Percentiles rank a stretch among this genome's conserved stretches.
phyloP scores from a whole-genome alignment of 192 early-diverging fungal species.

The Gonapodya prolifera region DNA sequence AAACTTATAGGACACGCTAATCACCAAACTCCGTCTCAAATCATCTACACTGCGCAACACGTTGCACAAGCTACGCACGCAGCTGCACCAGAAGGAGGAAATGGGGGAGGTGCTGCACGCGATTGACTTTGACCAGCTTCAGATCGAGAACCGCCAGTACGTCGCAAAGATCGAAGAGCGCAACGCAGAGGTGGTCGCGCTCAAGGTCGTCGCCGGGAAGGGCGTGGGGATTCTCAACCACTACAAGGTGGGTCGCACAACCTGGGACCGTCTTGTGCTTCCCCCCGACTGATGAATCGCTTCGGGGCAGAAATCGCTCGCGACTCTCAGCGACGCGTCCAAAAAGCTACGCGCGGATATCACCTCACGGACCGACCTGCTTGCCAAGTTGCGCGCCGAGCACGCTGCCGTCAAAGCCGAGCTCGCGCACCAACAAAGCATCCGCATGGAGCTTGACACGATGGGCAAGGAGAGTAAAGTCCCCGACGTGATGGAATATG shows the following conservation, averaged over 20 bases:
- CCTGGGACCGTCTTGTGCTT: neutral
- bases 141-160: conserved; percentile 55
- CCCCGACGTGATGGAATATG: too few species aligned
- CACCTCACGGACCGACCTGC: conserved; percentile 25
- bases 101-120: conserved; percentile 55
- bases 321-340: conserved; percentile 25
- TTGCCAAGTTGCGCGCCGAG: conserved; percentile 29
- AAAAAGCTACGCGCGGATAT: conserved; percentile 29
- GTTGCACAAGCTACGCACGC: conserved; percentile 47
- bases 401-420: conserved; percentile 25
- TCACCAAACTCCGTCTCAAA: conserved; percentile 47
- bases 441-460: too few species aligned
- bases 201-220: conserved; percentile 50
- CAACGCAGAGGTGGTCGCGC: conserved; percentile 42
- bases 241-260: conserved; percentile 27
- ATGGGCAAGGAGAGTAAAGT: too few species aligned
- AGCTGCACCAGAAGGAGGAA: conserved; percentile 55
- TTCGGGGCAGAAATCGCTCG: conserved; percentile 28
- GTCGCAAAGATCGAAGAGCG: conserved; percentile 48
- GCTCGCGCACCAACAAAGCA: too few species aligned
- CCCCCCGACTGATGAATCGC: neutral
- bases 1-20: conserved; percentile 29
- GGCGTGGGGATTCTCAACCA: conserved; percentile 42
- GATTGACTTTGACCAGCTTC: conserved; percentile 53
- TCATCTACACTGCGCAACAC: conserved; percentile 44